A percentile compares a stretch with the other conserved stretches of the same genome.
Conservation (phyloP, 2,329 filamentous ascomycete genomes). For the Orbilia quercus region DNA sequence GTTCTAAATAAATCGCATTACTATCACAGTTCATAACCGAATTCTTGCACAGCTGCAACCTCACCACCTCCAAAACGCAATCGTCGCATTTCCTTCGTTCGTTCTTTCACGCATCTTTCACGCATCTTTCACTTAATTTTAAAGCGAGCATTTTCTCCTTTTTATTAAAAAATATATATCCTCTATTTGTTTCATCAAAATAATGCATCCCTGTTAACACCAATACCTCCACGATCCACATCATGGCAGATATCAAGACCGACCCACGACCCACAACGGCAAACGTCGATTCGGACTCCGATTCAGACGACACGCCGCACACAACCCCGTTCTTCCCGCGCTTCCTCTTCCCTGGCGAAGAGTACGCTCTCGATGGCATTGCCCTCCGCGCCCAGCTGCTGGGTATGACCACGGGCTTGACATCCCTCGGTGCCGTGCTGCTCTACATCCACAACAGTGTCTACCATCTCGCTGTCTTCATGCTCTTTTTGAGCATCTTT, state of each 20-base stretch:
- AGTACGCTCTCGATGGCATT: constrained; percentile 72
- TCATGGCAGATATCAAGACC: background rate
- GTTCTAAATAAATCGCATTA: background rate
- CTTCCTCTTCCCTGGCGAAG: constrained; percentile 64
- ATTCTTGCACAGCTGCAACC: constrained; percentile 10
- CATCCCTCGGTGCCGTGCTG: constrained; percentile 31
- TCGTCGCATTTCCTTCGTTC: background rate
- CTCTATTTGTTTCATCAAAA: background rate
- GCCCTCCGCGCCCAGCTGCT: constrained; percentile 71
- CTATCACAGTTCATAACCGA: background rate
- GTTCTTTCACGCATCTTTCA: constrained; percentile 14
- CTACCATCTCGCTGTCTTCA: constrained; percentile 67
- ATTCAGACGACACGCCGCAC: constrained; percentile 40
- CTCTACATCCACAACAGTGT: constrained; percentile 10
- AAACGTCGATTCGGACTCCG: constrained; percentile 14
- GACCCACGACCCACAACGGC: constrained; percentile 23
- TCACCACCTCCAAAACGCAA: background rate
- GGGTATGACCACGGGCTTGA: constrained; percentile 50
- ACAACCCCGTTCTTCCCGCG: constrained; percentile 56
- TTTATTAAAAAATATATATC: background rate
- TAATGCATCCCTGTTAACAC: background rate
- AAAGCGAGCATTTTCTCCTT: background rate
- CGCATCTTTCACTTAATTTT: background rate
- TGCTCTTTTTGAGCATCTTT: constrained; percentile 77
- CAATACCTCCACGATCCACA: too few relatives aligned